Conservation (phyloP, 2,329 filamentous ascomycete species). For the Magnaporthiopsis rhizophila region DNA sequence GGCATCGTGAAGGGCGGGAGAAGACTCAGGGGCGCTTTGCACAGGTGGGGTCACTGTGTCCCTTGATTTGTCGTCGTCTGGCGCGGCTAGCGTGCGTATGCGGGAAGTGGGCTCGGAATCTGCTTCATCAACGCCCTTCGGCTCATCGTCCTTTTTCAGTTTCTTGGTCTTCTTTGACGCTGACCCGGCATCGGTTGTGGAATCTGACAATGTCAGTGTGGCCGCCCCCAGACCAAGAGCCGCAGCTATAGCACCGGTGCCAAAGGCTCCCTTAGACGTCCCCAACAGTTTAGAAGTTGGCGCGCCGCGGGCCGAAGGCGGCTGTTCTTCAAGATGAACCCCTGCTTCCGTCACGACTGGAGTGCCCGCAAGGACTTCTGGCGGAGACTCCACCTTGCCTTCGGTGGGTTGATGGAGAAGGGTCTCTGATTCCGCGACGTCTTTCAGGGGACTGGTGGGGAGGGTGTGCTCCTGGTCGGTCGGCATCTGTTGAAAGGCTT, state of each 20-base stretch:
- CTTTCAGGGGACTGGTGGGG: background rate
- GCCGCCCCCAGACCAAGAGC: background rate
- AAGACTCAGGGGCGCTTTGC: background rate
- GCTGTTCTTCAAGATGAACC: background rate
- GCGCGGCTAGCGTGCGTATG: too few species aligned
- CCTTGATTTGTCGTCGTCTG: background rate
- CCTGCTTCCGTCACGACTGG: background rate
- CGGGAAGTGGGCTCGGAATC: constrained; percentile 1
- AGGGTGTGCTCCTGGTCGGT: background rate
- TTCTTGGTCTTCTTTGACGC: constrained; percentile 19
- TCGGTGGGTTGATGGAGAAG: background rate
- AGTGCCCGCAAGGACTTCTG: background rate
- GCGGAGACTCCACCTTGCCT: background rate
- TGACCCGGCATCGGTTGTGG: background rate
- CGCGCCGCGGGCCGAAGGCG: background rate
- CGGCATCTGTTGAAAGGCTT: background rate
- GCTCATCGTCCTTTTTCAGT: constrained; percentile 24
- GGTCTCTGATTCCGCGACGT: background rate
- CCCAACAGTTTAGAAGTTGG: background rate
- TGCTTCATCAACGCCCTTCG: constrained; percentile 13
- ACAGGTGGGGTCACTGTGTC: background rate
- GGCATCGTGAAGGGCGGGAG: background rate
- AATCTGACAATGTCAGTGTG: background rate
- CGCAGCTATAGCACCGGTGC: background rate
- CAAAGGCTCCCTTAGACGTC: background rate